Conservation (phyloP, 768 basidiomycete genomes). For the Paxillus rubicundulus region DNA sequence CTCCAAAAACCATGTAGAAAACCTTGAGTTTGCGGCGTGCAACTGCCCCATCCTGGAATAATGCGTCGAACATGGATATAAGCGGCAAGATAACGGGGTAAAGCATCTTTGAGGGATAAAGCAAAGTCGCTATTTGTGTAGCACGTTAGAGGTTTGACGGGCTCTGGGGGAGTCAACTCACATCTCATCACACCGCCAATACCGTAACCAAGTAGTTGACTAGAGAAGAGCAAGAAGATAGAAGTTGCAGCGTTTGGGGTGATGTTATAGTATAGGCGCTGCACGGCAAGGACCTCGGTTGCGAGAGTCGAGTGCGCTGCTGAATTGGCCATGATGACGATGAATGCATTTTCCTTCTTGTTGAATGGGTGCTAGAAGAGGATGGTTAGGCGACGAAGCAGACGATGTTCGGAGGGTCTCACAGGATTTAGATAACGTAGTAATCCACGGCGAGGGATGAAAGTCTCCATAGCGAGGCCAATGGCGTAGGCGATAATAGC, state of each 20-base stretch:
- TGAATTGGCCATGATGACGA: constrained; percentile 56
- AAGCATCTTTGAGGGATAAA: constrained; percentile 48
- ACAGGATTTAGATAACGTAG: constrained; percentile 53
- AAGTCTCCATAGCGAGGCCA: constrained; percentile 44
- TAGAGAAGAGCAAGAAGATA: constrained; percentile 41
- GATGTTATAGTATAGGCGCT: constrained; percentile 52
- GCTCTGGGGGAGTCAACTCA: constrained; percentile 19
- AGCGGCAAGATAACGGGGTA: constrained; percentile 33
- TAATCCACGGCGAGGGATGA: constrained; percentile 44
- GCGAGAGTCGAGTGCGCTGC: constrained; percentile 53
- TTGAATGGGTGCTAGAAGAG: constrained; percentile 52
- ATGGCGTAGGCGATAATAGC: constrained; percentile 49
- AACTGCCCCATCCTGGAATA: constrained; percentile 42
- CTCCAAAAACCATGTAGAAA: constrained; percentile 23
- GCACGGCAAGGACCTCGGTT: constrained; percentile 54
- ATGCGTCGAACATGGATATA: constrained; percentile 27
- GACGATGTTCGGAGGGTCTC: not conserved
- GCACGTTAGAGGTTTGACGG: not conserved
- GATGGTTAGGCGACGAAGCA: not conserved
- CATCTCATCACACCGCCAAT: constrained; percentile 53
- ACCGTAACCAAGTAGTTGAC: constrained; percentile 46
- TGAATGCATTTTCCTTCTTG: constrained; percentile 58
- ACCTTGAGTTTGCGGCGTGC: constrained; percentile 40
- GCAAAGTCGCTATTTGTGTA: constrained; percentile 17
- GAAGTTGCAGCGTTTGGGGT: constrained; percentile 45